These are phyloP conservation scores for Wickerhamiella australiensis DNA, from an alignment of 805 yeast species.

Conservation along the genomic window DNA sequence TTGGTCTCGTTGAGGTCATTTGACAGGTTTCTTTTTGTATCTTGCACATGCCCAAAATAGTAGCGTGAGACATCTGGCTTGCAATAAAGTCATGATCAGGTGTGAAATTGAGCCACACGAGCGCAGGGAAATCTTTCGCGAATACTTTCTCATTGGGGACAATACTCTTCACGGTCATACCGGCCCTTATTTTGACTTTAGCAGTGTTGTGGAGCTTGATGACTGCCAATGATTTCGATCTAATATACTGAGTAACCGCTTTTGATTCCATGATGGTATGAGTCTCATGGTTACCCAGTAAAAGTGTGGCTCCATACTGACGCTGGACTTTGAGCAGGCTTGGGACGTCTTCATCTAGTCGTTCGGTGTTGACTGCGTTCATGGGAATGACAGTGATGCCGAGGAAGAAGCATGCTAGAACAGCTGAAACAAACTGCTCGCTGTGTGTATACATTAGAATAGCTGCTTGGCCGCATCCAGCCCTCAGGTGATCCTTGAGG, in stretches of 20 bases:
- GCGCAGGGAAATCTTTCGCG: slow-evolving; percentile 36
- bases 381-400: slow-evolving; percentile 73
- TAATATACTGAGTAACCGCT: slow-evolving; percentile 47
- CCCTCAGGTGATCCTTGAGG: slow-evolving; percentile 50
- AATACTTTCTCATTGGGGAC: slow-evolving; percentile 19
- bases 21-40: slow-evolving; percentile 87
- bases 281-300: slow-evolving; percentile 68
- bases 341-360: slow-evolving; percentile 62
- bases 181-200: slow-evolving; percentile 35
- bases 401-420: slow-evolving; percentile 74
- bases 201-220: slow-evolving; percentile 57
- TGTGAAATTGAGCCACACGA: slow-evolving; percentile 59
- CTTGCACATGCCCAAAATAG: slow-evolving; percentile 68
- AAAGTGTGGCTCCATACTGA: slow-evolving; percentile 57
- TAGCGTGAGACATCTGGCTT: slow-evolving; percentile 42
- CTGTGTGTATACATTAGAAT: slow-evolving; percentile 74
- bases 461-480: slow-evolving; percentile 60
- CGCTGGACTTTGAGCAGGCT: slow-evolving; percentile 53
- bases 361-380: slow-evolving; percentile 52
- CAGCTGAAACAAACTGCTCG: slow-evolving; percentile 73
- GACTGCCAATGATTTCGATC: slow-evolving; percentile 31
- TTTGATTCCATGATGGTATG: slow-evolving; percentile 60
- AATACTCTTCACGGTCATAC: slow-evolving; percentile 23
- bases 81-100: slow-evolving; percentile 60
- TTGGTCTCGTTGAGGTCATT: slow-evolving; percentile 54